A percentile compares a stretch with the other conserved stretches of the same genome.
These are phyloP conservation scores for Scutellaria galericulata DNA, from an alignment of 257 asterid genomes.

Conservation along the genomic window DNA sequence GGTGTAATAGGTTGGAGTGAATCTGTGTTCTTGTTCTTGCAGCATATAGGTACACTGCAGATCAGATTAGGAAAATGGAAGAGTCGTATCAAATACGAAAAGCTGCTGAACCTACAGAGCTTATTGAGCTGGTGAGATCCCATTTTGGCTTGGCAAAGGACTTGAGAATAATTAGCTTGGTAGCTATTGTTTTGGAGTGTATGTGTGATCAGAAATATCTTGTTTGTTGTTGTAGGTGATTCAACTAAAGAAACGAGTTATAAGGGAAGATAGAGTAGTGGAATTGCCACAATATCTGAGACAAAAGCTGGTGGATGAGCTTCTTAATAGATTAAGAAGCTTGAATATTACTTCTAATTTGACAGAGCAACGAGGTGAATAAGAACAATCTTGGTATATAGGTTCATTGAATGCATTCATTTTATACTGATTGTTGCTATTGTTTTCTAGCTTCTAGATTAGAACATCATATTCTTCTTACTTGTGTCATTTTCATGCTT, in stretches of 20 bases:
- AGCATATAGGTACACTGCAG: constrained; percentile 73
- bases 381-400: constrained; percentile 15
- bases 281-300: constrained; percentile 67
- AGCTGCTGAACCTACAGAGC: constrained; percentile 77
- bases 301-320: constrained; percentile 63
- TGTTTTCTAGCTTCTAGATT: background rate
- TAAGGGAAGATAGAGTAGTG: constrained; percentile 53
- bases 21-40: constrained; percentile 23
- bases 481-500: background rate
- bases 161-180: background rate
- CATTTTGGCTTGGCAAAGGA: constrained; percentile 23
- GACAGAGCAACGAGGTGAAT: constrained; percentile 62
- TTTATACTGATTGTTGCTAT: background rate
- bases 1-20: constrained; percentile 9
- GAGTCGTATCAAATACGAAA: constrained; percentile 76
- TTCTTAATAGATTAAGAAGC: constrained; percentile 59
- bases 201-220: background rate
- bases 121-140: constrained; percentile 71
- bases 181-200: background rate
- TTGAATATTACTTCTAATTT: constrained; percentile 57
- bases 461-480: background rate
- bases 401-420: background rate
- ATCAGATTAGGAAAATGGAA: constrained; percentile 82
- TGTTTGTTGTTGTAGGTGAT: constrained; percentile 56
- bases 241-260: constrained; percentile 47